Conservation (phyloP, 2,329 filamentous ascomycete genomes). For the Clonostachys rhizophaga region DNA sequence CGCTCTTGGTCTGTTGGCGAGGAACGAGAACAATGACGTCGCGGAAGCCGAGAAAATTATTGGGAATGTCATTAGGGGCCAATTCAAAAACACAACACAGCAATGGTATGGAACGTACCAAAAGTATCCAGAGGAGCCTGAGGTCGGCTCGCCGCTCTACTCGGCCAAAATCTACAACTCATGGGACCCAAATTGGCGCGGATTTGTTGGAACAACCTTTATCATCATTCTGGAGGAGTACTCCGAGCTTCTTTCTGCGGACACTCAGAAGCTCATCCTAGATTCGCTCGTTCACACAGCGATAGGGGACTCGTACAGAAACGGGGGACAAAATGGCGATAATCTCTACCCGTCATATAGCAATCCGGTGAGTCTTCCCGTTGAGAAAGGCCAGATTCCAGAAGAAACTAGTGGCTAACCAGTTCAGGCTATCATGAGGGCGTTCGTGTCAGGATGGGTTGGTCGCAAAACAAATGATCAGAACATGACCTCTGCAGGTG, state of each 20-base stretch:
- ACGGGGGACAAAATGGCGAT: conserved; percentile 53
- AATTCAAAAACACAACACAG: conserved; percentile 44
- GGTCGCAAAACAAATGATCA: conserved; percentile 45
- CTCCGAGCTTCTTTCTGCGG: conserved; percentile 31
- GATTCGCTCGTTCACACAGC: conserved; percentile 49
- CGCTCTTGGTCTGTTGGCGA: conserved; percentile 49
- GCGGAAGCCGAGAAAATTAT: conserved; percentile 48
- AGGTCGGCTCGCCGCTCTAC: conserved; percentile 49
- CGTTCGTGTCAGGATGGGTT: conserved; percentile 54
- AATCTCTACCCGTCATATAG: conserved; percentile 60
- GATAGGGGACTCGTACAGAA: conserved; percentile 55
- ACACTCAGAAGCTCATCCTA: conserved; percentile 38
- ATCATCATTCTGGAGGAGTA: conserved; percentile 58
- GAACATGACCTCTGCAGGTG: conserved; percentile 55
- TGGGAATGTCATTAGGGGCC: conserved; percentile 43
- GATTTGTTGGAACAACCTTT: conserved; percentile 55
- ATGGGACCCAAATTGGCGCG: conserved; percentile 63
- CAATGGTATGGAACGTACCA: conserved; percentile 57
- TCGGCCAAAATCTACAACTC: conserved; percentile 44
- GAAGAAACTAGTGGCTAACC: too few relatives aligned
- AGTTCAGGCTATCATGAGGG: conserved; percentile 49
- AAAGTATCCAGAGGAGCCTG: conserved; percentile 50
- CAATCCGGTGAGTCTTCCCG: conserved; percentile 33
- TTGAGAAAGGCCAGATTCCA: conserved; percentile 11
- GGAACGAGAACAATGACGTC: conserved; percentile 44